phyloP scores from a whole-genome alignment of 2,329 filamentous ascomycete genomes.

The Aspergillus melleus region DNA sequence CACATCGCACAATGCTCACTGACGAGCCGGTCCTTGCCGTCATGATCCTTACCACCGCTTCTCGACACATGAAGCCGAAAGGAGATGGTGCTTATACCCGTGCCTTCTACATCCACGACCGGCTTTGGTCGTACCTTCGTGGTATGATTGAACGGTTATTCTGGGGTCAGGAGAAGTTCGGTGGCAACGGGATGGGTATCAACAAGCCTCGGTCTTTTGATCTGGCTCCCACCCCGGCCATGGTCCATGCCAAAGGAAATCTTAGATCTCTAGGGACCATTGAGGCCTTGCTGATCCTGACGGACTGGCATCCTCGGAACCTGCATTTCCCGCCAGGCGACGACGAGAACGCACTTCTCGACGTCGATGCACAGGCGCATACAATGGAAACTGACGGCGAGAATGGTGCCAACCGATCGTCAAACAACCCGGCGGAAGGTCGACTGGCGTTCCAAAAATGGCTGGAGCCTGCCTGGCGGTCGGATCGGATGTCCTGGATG shows the following conservation, averaged over 20 bases:
- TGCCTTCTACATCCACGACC: constrained; percentile 89
- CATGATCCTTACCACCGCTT: constrained; percentile 86
- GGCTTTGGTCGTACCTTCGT: constrained; percentile 89
- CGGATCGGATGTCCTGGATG: constrained; percentile 98
- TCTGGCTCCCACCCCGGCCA: constrained; percentile 59
- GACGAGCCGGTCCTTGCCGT: constrained; percentile 93
- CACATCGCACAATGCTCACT: constrained; percentile 75
- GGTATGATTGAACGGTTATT: constrained; percentile 94
- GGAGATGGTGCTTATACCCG: constrained; percentile 80
- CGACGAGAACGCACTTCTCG: constrained; percentile 63
- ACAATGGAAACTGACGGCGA: constrained; percentile 45
- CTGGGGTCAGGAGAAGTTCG: constrained; percentile 95
- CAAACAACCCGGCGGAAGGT: constrained; percentile 69
- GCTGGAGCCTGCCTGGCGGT: constrained; percentile 93
- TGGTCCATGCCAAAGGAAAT: constrained; percentile 64
- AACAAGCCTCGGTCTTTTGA: constrained; percentile 69
- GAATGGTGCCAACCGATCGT: constrained; percentile 44
- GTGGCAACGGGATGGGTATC: constrained; percentile 62
- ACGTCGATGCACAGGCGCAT: constrained; percentile 68
- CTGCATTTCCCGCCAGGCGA: constrained; percentile 83
- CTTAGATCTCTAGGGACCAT: constrained; percentile 89
- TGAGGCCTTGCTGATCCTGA: constrained; percentile 89
- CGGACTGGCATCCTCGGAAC: constrained; percentile 94
- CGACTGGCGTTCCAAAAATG: constrained; percentile 84
- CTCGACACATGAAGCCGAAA: constrained; percentile 77